phyloP scores from a whole-genome alignment of 768 basidiomycete species.

The Mrakia hoshinonis region DNA sequence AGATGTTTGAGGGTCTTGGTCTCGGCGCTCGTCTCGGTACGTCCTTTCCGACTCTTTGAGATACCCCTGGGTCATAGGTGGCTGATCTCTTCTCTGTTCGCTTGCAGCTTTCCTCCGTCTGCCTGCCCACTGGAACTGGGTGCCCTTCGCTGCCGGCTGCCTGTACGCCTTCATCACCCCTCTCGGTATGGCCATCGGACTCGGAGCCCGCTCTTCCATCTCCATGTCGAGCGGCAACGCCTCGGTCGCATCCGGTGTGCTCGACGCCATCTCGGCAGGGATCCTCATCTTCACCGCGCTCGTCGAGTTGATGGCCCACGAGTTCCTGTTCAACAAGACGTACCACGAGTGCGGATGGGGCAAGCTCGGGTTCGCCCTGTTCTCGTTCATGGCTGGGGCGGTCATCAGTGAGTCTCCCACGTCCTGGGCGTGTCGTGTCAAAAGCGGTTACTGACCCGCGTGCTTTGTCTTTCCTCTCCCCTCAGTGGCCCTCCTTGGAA shows the following conservation, averaged over 20 bases:
- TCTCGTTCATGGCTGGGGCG: conserved; percentile 30
- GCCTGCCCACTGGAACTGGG: conserved; percentile 33
- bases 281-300: conserved; percentile 54
- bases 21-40: conserved; percentile 50
- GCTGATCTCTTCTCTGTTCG: conserved; percentile 45
- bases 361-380: conserved; percentile 28
- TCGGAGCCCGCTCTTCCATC: conserved; percentile 53
- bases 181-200: conserved; percentile 74
- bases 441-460: neutral
- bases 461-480: neutral
- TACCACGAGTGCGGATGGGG: conserved; percentile 31
- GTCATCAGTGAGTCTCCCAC: conserved; percentile 25
- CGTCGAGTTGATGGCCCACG: conserved; percentile 30
- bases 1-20: conserved; percentile 87
- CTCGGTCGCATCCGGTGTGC: conserved; percentile 64
- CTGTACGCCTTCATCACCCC: conserved; percentile 74
- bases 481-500: conserved; percentile 9
- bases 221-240: conserved; percentile 30
- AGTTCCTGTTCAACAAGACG: conserved; percentile 30
- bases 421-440: neutral
- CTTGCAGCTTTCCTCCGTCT: conserved; percentile 64
- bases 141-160: conserved; percentile 55
- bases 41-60: neutral
- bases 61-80: no score
- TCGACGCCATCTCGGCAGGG: conserved; percentile 78